These are phyloP conservation scores for Solanum acaule DNA, from an alignment of 257 asterid genomes.

Conservation along the genomic window DNA sequence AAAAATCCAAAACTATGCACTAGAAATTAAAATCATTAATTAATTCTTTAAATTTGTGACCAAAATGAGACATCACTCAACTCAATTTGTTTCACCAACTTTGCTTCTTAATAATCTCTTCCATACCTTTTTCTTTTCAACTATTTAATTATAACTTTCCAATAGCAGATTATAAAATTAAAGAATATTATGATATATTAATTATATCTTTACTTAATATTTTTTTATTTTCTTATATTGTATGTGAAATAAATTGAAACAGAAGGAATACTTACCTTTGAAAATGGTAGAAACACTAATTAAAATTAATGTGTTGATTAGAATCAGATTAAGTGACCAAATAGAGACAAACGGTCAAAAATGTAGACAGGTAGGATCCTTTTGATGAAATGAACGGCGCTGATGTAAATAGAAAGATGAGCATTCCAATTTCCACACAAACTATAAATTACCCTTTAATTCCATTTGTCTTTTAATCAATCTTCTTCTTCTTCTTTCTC, in stretches of 20 bases:
- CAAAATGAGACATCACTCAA: neutral
- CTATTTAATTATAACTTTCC: neutral
- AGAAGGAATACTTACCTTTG: neutral
- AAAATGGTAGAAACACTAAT: neutral
- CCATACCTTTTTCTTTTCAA: neutral
- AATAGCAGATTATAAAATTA: too few relatives aligned
- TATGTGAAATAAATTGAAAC: too few relatives aligned
- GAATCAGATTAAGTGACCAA: neutral
- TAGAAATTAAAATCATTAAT: neutral
- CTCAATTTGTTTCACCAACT: neutral
- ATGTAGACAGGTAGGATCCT: neutral
- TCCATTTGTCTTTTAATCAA: neutral
- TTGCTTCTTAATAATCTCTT: neutral
- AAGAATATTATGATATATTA: too few relatives aligned
- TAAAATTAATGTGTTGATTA: neutral
- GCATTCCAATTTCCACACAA: neutral
- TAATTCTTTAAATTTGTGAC: neutral
- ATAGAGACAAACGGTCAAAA: neutral
- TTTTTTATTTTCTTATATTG: too few relatives aligned
- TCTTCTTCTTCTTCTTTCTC: neutral
- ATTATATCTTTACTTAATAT: too few relatives aligned
- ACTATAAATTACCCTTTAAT: conserved; percentile 8
- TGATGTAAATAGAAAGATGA: neutral
- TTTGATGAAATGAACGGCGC: neutral
- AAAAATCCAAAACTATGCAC: neutral